These are phyloP conservation scores for Scheffersomyces ergatensis DNA, from an alignment of 805 yeast genomes.

Conservation along the genomic window DNA sequence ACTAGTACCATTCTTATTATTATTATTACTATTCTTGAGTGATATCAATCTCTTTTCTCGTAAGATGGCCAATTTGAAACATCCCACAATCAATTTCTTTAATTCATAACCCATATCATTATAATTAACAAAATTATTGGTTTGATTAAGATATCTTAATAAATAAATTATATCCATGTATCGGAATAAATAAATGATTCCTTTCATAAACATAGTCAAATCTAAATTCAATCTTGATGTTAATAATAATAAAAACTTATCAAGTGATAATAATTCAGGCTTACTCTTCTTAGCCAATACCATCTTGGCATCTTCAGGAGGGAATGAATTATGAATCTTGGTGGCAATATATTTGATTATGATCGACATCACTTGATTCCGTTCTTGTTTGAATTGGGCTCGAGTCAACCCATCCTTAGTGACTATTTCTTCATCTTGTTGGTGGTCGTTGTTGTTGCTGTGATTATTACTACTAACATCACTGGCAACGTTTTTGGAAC, in stretches of 20 bases:
- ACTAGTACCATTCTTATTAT: no score
- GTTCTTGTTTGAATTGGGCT: conserved; percentile 26
- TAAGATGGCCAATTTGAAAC: conserved; percentile 36
- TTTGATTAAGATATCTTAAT: conserved; percentile 43
- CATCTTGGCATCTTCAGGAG: conserved; percentile 32
- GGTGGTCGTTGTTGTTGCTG: conserved; percentile 1
- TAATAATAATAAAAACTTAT: conserved; percentile 36
- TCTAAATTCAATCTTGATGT: conserved; percentile 35
- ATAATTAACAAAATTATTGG: conserved; percentile 42
- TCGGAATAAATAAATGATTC: conserved; percentile 41
- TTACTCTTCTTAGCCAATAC: background rate
- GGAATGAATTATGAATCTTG: conserved; percentile 42
- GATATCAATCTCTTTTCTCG: conserved; percentile 19
- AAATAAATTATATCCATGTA: conserved; percentile 47
- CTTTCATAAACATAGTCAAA: conserved; percentile 36
- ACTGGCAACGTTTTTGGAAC: background rate
- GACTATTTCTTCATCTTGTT: background rate
- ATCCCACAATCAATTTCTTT: conserved; percentile 40
- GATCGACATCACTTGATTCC: conserved; percentile 39
- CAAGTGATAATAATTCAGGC: conserved; percentile 31
- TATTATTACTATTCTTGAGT: background rate
- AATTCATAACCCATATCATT: conserved; percentile 43
- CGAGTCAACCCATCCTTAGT: conserved; percentile 7
- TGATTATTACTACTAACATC: no score
- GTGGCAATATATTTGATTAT: conserved; percentile 42